Conservation (phyloP, 495 filamentous ascomycete genomes). For the Penicillium crystallinum region DNA sequence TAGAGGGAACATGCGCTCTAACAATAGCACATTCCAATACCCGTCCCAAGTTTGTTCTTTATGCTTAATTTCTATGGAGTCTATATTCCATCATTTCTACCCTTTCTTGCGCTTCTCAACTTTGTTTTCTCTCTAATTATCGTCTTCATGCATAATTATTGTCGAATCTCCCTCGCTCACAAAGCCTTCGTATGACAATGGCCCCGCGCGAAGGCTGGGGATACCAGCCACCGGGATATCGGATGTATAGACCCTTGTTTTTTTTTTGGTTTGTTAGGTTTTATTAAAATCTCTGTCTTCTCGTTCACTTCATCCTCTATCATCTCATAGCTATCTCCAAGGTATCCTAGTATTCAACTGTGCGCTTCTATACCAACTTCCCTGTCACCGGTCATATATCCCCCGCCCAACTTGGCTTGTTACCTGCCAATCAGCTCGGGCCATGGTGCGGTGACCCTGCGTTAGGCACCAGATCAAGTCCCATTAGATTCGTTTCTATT, state of each 20-base stretch:
- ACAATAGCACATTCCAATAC: background rate
- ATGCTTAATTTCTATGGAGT: background rate
- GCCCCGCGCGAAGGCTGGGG: conserved; percentile 28
- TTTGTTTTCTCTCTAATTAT: background rate
- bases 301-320: conserved; percentile 1
- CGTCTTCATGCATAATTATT: background rate
- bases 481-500: conserved; percentile 8
- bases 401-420: conserved; percentile 1
- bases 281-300: background rate
- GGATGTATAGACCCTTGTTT: conserved; percentile 13
- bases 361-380: background rate
- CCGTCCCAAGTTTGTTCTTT: background rate
- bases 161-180: background rate
- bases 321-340: background rate
- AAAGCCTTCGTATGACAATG: conserved; percentile 4
- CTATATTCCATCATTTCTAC: too few species aligned
- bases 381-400: conserved; percentile 5
- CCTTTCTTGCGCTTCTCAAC: too few species aligned
- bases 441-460: conserved; percentile 17
- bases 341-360: background rate
- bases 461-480: conserved; percentile 20
- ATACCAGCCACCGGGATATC: conserved; percentile 29
- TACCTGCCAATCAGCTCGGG: conserved; percentile 5
- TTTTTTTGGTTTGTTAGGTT: background rate
- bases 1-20: background rate